Percentiles rank a stretch among this genome's conserved stretches.
Evolutionary conservation across 768 basidiomycete species (phyloP).

Genomic region (Tubosaeta brunneosetosa): DNA sequence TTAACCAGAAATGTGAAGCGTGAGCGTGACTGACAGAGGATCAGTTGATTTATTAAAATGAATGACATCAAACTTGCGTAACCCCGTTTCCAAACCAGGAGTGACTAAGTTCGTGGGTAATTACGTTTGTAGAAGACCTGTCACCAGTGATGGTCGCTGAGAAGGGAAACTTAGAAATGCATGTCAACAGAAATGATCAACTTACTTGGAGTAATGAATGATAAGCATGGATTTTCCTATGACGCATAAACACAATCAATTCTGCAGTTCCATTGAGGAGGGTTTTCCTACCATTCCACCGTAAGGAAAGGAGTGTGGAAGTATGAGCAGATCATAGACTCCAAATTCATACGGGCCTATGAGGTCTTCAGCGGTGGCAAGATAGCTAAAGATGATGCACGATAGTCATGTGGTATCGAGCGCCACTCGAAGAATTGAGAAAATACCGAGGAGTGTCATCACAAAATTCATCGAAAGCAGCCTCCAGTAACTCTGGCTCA

Average conservation of each 20-base stretch:
- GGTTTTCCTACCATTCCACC: conserved; percentile 71
- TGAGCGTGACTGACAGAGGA: conserved; percentile 50
- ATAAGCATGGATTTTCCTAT: conserved; percentile 85
- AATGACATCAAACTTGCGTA: conserved; percentile 43
- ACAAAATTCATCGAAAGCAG: conserved; percentile 81
- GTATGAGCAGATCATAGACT: conserved; percentile 83
- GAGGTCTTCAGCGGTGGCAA: conserved; percentile 66
- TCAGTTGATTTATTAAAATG: not conserved
- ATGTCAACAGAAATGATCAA: not conserved
- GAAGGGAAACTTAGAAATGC: not conserved
- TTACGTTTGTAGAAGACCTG: conserved; percentile 79
- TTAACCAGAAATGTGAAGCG: conserved; percentile 83
- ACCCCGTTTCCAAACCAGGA: conserved; percentile 91
- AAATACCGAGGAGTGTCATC: conserved; percentile 73
- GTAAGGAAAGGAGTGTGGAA: conserved; percentile 91
- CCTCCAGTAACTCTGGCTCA: conserved; percentile 77
- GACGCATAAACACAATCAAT: conserved; percentile 2
- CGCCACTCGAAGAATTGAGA: too few species aligned
- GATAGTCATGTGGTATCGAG: not conserved
- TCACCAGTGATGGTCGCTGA: conserved; percentile 83
- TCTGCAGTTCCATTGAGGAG: not conserved
- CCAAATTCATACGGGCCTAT: conserved; percentile 77
- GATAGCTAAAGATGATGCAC: conserved; percentile 46
- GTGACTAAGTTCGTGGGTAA: conserved; percentile 83
- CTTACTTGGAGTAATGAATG: conserved; percentile 84